These are phyloP conservation scores for Leptographium radiaticola DNA, from an alignment of 2,329 filamentous ascomycete genomes.

Conservation along the genomic window DNA sequence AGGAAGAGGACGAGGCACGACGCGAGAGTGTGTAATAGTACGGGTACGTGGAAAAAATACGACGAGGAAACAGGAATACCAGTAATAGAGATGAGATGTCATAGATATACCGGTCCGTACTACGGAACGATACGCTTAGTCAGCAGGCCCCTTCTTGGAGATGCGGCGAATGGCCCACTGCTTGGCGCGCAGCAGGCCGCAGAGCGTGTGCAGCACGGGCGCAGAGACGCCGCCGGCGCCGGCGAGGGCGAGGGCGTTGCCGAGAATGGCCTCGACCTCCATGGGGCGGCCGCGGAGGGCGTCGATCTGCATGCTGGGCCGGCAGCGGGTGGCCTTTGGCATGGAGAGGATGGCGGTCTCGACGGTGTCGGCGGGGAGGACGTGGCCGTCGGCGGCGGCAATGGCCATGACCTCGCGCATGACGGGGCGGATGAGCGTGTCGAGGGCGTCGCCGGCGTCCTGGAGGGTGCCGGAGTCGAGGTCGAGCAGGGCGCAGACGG, in stretches of 20 bases:
- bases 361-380: constrained; percentile 9
- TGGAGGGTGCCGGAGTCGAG: constrained; percentile 1
- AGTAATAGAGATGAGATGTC: no score
- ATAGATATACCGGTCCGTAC: no score
- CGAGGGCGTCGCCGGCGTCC: background rate
- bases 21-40: background rate
- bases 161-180: background rate
- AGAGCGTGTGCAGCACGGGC: background rate
- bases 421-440: constrained; percentile 11
- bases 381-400: constrained; percentile 18
- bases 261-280: constrained; percentile 20
- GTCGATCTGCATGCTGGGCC: constrained; percentile 19
- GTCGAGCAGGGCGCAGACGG: background rate
- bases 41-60: background rate
- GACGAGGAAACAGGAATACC: no score
- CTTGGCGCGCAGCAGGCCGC: background rate
- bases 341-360: constrained; percentile 13
- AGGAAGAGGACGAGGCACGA: background rate
- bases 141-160: background rate
- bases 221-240: background rate
- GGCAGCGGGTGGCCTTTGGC: constrained; percentile 8
- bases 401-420: constrained; percentile 19
- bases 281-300: constrained; percentile 12
- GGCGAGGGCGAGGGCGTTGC: constrained; percentile 16
- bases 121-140: background rate